Evolutionary conservation across 495 filamentous ascomycete genomes (phyloP), one percentile per base, ranked within the genome.

Genomic region (Aspergillus nanangensis): DNA sequence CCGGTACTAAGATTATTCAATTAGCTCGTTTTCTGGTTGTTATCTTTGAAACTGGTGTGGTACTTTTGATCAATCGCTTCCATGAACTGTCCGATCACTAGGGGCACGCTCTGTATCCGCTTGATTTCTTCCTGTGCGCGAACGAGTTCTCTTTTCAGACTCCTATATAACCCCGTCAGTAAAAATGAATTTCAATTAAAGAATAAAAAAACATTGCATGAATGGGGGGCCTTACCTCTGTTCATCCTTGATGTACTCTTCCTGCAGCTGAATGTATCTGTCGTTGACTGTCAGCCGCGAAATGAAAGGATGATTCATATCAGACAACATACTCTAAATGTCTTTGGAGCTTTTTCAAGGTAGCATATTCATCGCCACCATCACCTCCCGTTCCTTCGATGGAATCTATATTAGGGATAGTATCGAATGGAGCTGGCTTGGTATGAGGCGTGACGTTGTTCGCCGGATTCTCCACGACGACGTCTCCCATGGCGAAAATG

Each of bases 181-280:
- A 44, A 1, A n/a, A n/a, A n/a, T n/a, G n/a, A n/a, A n/a, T n/a
- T n/a, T n/a, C n/a, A n/a, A n/a, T n/a, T n/a, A n/a, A n/a, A n/a
- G n/a, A n/a, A n/a, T n/a, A n/a, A n/a, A n/a, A n/a, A n/a, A n/a
- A n/a, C n/a, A n/a, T n/a, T n/a, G n/a, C n/a, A n/a, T n/a, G n/a
- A n/a, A n/a, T n/a, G n/a, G n/a, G 15, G 23, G 41, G 21, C 18
- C 65, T 34, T 79, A 87, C 88, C 90, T 83, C 69, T 98, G 93
- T 76, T 98, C 93, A 79, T 98, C 94, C 74, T 98, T 98, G 80
- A 98, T 98, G 72, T 97, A 98, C 65, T 98, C 94, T 72, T 98
- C 93, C 71, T 98, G 93, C 52, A 98, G 79, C 64, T 95, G 86
- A 63, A 98, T 96, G 69, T 95, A 96, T 65, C 86, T 90, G 36